Evolutionary conservation across 2,329 filamentous ascomycete genomes (phyloP).

Genomic region (Stagonosporopsis vannaccii): DNA sequence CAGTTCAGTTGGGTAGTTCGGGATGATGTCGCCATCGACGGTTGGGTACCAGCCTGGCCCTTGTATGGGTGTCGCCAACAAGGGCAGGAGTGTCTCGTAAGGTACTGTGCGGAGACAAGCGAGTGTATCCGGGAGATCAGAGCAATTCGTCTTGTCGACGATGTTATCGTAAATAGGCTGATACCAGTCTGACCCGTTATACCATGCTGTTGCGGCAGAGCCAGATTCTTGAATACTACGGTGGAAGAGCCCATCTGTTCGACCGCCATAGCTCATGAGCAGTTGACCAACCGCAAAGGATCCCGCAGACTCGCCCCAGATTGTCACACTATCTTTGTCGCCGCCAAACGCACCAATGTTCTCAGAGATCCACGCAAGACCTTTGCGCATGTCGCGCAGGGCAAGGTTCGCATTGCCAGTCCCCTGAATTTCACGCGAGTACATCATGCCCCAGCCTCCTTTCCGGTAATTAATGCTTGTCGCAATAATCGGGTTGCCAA

Average conservation of each 20-base stretch:
- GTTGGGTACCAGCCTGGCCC: conserved; percentile 53
- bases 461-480: conserved; percentile 59
- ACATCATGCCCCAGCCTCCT: conserved; percentile 73
- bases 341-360: conserved; percentile 55
- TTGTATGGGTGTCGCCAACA: conserved; percentile 56
- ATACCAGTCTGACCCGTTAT: conserved; percentile 53
- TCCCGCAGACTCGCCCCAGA: conserved; percentile 57
- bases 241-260: conserved; percentile 47
- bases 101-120: conserved; percentile 64
- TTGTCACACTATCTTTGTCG: conserved; percentile 53
- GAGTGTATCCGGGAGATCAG: conserved; percentile 51
- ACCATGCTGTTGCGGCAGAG: conserved; percentile 49
- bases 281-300: conserved; percentile 51
- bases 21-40: conserved; percentile 66
- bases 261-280: conserved; percentile 44
- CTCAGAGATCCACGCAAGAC: conserved; percentile 55
- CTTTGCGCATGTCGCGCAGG: conserved; percentile 55
- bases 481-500: conserved; percentile 47
- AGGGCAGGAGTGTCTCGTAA: conserved; percentile 65
- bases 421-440: conserved; percentile 55
- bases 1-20: conserved; percentile 61
- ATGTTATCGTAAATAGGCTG: conserved; percentile 56
- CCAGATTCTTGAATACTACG: conserved; percentile 49
- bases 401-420: conserved; percentile 55
- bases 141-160: conserved; percentile 64